Base-by-base conservation (phyloP, 2,329 filamentous ascomycete genomes). In the Capronia epimyces region DNA sequence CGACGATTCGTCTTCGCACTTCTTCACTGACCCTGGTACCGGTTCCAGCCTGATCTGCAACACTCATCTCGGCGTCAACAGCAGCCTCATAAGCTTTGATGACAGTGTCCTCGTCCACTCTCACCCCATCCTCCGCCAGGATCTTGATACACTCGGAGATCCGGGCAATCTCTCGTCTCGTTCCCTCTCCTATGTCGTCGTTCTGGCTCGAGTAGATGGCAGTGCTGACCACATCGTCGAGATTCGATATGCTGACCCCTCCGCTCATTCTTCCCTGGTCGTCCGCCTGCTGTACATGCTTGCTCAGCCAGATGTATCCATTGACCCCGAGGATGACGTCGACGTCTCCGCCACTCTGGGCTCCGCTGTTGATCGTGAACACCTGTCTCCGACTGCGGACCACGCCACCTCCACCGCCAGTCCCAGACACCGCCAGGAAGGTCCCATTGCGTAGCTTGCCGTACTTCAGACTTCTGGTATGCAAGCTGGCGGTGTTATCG, bases 121-220 rank as follows among this genome's bases (percentile, higher is more conserved):
- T 81, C 37, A 93, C 72, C 0, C 88, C 87, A 39, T 85, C 82
- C 66, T 94, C 86, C 1, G 95, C 87, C 52, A 98, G 71, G 1
- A 89, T 85, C 50, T 83, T 80, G 49, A 98, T 86, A 50, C 93
- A 86, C 18, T 87, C 87, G 29, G 86, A 78, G 40, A 97, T 77
- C 52, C 90, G 77, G 13, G 88, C 83, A 69, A 98, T 96, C 75
- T 97, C 93, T 56, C 84, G 80, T 75, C 93, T 82, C 13, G 89
- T 91, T 43, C 82, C 81, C 1, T 81, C 73, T 18, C 81, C 74
- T 57, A 98, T 89, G 50, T 81, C 78, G 66, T 97, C 91, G 66
- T 98, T 98, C 72, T 96, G 89, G 66, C 87, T 94, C 49, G 87
- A 93, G 71, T 98, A 98, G 61, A 95, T 89, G 47, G 84, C 87